Conservation (phyloP, 768 basidiomycete species). For the Clathrus columnatus region DNA sequence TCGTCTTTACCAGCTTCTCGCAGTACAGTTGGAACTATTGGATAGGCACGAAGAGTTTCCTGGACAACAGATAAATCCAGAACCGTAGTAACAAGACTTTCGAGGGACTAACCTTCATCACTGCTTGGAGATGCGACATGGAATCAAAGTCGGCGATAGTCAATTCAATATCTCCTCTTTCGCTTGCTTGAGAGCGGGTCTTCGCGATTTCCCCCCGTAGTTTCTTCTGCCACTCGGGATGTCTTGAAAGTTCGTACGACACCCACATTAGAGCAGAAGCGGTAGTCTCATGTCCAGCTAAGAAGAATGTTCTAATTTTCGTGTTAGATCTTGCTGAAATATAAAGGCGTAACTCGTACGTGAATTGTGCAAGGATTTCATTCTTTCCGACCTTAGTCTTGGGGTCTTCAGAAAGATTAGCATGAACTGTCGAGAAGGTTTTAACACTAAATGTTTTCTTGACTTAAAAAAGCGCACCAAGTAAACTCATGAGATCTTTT, state of each 20-base stretch:
- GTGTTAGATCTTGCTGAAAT: background rate
- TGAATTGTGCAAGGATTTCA: slow-evolving; percentile 27
- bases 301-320: slow-evolving; percentile 15
- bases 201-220: background rate
- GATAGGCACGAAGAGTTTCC: slow-evolving; percentile 26
- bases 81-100: background rate
- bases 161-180: slow-evolving; percentile 20
- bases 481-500: slow-evolving; percentile 28
- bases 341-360: slow-evolving; percentile 14
- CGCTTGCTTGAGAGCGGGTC: slow-evolving; percentile 16
- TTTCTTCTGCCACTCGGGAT: slow-evolving; percentile 1
- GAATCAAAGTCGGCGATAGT: slow-evolving; percentile 24
- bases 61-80: background rate
- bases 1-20: slow-evolving; percentile 14
- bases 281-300: slow-evolving; percentile 23
- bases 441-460: background rate
- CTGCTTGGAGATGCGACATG: slow-evolving; percentile 24
- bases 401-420: slow-evolving; percentile 23
- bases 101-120: slow-evolving; percentile 22
- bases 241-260: slow-evolving; percentile 27
- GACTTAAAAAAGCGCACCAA: slow-evolving; percentile 13
- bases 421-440: slow-evolving; percentile 17
- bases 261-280: slow-evolving; percentile 26
- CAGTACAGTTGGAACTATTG: slow-evolving; percentile 20
- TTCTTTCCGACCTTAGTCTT: slow-evolving; percentile 20